Base-by-base conservation (phyloP, 352 stramenopile species). In the Bremia lactucae region DNA sequence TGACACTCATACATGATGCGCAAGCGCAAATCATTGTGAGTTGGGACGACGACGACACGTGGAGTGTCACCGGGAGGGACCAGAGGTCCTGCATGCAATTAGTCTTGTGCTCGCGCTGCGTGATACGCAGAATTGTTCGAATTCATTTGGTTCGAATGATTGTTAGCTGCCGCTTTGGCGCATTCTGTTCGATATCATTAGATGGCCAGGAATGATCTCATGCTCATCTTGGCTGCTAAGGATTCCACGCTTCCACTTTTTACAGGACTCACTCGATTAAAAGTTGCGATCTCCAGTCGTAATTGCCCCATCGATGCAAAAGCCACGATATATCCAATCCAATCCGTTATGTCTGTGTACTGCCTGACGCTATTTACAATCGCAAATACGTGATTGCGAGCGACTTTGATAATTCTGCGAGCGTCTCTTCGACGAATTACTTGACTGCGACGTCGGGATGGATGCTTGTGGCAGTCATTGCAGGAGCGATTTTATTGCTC, bases 381-480 rank as follows among this genome's bases (percentile, higher is more conserved):
- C 46, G 18, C 36, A 68, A 65, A 24, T 72, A 55, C 18, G 49
- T 52, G 2, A 42, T 55, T 9, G 36, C 52, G 22, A 33, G 19
- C 18, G 24, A 31, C 4, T 18, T 23, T 4, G 47, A 22, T 2
- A 33, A 31, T 19, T 46, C 42, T 3, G 44, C 14, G 29, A 26
- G n/a, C 7, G 5, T 28, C 4, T 26, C 34, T 6, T 19, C 47
- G n/a, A 15, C 38, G 14, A 47, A 36, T 43, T 24, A 31, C 2
- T n/a, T 22, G 0, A 31, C n/a, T 11, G 33, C 34, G 10, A 46
- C 57, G 22, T 59, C 49, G 3, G 37, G 48, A 4, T 70, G 60
- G 60, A 70, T 70, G 60, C 25, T 70, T 9, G 48, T 67, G 23
- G 60, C 60, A n/a, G 62, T 67, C 33, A 64, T 70, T 35, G 62